Evolutionary conservation across 768 basidiomycete species (phyloP), one percentile per base, ranked within the genome.

Genomic region (Hygrophorus pudorinus): DNA sequence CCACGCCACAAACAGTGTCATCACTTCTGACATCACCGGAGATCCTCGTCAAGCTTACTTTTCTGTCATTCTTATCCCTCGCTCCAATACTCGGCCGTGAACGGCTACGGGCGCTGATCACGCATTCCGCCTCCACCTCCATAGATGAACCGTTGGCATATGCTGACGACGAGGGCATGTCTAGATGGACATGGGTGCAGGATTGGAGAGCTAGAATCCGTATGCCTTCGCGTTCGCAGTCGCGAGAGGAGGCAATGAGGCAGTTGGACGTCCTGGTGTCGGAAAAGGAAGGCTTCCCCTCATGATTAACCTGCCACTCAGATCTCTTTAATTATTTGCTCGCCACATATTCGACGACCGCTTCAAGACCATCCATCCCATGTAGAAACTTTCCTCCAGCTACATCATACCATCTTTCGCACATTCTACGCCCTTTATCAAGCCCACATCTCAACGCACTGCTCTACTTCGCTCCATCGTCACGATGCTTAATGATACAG

Each of bases 11-110:
- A 59, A 84, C 84, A 11, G 74, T 97, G n/a, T 81, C 87, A 36
- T 84, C 82, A 16, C 63, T 97, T n/a, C 65, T 97, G 14, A 68
- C 84, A 32, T 86, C 87, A 9, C 92, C 91, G 2, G 73, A 78
- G 42, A 82, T 94, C 55, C 73, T 96, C 48, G 53, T 79, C 53
- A 94, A 94, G 60, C 79, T 97, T 48, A 73, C 82, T 17, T 74
- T 88, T 50, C 66, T 97, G 7, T 86, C 89, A 16, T 73, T 84
- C 55, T 63, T 97, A 48, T 90, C 89, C 35, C 73, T 94, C 9
- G 81, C 91, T 11, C 92, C 92, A 11, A 87, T 94, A 41, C 66
- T 94, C 4, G 83, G 80, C 16, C 76, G 85, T 20, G 78, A 81
- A 43, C 68, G 71, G 45, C 65, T 89, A 5, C 75, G 78, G 32